Conservation (phyloP, 306 rosid genomes). For the Pachyrhizus erosus region DNA sequence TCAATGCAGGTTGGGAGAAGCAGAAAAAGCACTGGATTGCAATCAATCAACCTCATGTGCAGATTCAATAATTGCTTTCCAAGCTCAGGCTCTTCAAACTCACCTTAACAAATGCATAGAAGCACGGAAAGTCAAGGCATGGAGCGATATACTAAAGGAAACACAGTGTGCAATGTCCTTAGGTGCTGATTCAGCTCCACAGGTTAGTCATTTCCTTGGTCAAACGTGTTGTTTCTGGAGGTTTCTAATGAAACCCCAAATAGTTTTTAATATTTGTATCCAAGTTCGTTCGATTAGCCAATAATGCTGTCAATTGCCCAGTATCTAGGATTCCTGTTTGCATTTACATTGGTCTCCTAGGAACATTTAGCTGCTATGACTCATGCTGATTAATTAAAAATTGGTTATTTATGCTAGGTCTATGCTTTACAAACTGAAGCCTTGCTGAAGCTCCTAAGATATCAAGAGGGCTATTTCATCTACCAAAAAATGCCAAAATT, state of each 20-base stretch:
- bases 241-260: neutral
- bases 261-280: neutral
- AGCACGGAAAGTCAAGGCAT: constrained; percentile 64
- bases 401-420: constrained; percentile 51
- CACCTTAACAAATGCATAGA: constrained; percentile 64
- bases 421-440: constrained; percentile 91
- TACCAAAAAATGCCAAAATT: constrained; percentile 68
- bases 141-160: constrained; percentile 70
- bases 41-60: constrained; percentile 49
- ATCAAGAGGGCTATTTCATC: constrained; percentile 69
- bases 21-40: constrained; percentile 70
- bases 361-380: neutral
- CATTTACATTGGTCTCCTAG: neutral
- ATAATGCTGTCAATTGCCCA: neutral
- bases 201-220: constrained; percentile 54
- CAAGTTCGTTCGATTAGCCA: neutral
- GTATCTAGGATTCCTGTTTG: neutral
- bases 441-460: constrained; percentile 69
- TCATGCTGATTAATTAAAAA: constrained; percentile 26
- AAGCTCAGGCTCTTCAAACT: constrained; percentile 62
- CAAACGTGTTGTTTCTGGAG: neutral
- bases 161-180: constrained; percentile 70
- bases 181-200: constrained; percentile 81
- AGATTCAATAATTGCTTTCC: constrained; percentile 48
- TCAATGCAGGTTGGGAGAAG: constrained; percentile 75